Evolutionary conservation across 768 basidiomycete genomes (phyloP), one percentile per base, ranked within the genome.

Genomic region (Atractiella rhizophila): DNA sequence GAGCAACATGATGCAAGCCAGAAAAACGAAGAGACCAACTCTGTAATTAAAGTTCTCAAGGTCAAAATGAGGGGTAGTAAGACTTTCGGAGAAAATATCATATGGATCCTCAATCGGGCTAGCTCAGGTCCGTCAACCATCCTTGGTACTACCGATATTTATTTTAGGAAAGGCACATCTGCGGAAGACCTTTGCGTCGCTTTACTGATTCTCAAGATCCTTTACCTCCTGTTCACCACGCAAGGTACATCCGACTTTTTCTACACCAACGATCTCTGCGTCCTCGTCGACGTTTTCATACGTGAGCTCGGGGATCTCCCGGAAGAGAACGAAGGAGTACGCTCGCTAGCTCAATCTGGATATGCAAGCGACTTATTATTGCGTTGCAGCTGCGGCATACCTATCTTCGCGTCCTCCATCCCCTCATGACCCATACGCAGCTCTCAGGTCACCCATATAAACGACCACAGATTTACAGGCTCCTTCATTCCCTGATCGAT

Each of bases 21-120:
- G 6, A 54, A 25, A 32, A 10, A 9, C 16, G 25, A 56, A 28
- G 55, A 53, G 40, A 47, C 50, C 43, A 98, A 98, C 55, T 67
- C 81, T 19, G 74, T 98, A 2, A 59, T 96, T 38, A 65, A 70
- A 18, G 73, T 88, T 0, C 64, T 98, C 19, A 75, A 80, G 64
- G 65, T 75, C n/a, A 71, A 85, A 16, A 59, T 80, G 21, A 74
- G 76, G 4, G 71, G 70, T n/a, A 79, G 73, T 59, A 80, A 79
- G 63, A 91, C 91, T 1, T 91, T 98, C 54, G 85, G 86, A 4
- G 86, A 85, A 62, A 98, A 96, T 56, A 70, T 98, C 67, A 94
- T 98, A 42, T 98, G 94, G 59, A 98, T 98, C 78, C 64, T 98
- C 33, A 96, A 98, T 54, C 73, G 91, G 44, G n/a, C n/a, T n/a